Evolutionary conservation across 805 yeast species (phyloP).

Genomic region (Sporopachydermia lactativora): DNA sequence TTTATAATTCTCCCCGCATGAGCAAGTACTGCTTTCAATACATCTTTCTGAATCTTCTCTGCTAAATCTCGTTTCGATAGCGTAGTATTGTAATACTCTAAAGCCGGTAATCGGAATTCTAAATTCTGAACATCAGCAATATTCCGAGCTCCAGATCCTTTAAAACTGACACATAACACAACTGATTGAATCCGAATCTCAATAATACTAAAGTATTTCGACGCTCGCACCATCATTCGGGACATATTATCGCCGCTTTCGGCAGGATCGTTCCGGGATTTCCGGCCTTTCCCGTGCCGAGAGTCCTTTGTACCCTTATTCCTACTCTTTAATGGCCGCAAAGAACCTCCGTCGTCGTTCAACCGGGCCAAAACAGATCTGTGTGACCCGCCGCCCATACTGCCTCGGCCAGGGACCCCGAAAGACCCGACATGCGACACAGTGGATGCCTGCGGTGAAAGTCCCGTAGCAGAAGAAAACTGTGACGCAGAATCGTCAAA

Average conservation of each 20-base stretch:
- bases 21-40: constrained; percentile 40
- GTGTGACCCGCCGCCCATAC: not conserved
- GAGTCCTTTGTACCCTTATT: constrained; percentile 2
- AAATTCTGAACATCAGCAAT: constrained; percentile 55
- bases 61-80: constrained; percentile 65
- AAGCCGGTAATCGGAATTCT: constrained; percentile 46
- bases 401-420: not conserved
- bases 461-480: not conserved
- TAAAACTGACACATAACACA: constrained; percentile 55
- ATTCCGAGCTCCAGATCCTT: constrained; percentile 14
- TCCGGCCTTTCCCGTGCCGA: constrained; percentile 1
- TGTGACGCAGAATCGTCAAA: not conserved
- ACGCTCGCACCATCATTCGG: constrained; percentile 64
- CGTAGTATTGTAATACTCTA: constrained; percentile 43
- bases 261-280: constrained; percentile 6
- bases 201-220: constrained; percentile 55
- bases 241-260: constrained; percentile 25
- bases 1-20: constrained; percentile 69
- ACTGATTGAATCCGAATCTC: constrained; percentile 37
- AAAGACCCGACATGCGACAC: not conserved
- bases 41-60: constrained; percentile 37
- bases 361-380: not conserved
- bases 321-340: not conserved
- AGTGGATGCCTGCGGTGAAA: not conserved
- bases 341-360: not conserved